Percentiles rank a stretch among this genome's conserved stretches.
phyloP scores from a whole-genome alignment of 2,329 filamentous ascomycete species.

The Beauveria rudraprayagi region DNA sequence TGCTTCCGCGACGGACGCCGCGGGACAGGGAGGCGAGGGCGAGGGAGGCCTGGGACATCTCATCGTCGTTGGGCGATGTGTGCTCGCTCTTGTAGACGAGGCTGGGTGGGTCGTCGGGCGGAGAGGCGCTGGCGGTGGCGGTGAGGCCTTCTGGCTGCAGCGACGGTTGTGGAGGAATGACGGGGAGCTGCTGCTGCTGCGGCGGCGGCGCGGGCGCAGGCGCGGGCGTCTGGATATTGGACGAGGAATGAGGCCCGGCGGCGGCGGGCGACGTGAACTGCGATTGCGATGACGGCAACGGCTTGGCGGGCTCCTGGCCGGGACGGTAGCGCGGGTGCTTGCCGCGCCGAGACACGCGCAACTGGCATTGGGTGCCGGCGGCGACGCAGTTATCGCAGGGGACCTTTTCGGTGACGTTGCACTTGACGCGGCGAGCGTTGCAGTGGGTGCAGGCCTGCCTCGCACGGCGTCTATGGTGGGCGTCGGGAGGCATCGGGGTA shows the following conservation, averaged over 20 bases:
- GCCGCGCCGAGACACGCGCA: conserved; percentile 18
- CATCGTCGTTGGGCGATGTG: conserved; percentile 8
- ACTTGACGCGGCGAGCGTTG: conserved; percentile 18
- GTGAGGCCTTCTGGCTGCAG: not conserved
- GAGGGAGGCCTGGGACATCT: conserved; percentile 5
- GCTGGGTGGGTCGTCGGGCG: not conserved
- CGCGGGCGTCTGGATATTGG: not conserved
- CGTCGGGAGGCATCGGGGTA: conserved; percentile 2
- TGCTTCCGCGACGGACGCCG: not conserved
- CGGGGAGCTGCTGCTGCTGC: not conserved
- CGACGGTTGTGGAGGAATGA: not conserved
- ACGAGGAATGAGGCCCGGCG: not conserved
- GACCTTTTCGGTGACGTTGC: conserved; percentile 17
- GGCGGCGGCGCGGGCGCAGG: not conserved
- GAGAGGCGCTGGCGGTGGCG: not conserved
- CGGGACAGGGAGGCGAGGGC: conserved; percentile 9
- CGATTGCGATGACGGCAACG: not conserved
- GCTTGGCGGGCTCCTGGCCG: not conserved
- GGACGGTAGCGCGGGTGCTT: conserved; percentile 16
- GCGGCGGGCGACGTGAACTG: not conserved
- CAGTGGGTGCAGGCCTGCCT: conserved; percentile 17
- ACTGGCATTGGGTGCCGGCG: conserved; percentile 13
- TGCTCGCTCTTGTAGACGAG: conserved; percentile 5
- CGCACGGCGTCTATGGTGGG: conserved; percentile 14
- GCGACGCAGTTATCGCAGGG: conserved; percentile 18